These are phyloP conservation scores for Populus trichocarpa DNA, from an alignment of 441 rosid species.

Conservation along the genomic window DNA sequence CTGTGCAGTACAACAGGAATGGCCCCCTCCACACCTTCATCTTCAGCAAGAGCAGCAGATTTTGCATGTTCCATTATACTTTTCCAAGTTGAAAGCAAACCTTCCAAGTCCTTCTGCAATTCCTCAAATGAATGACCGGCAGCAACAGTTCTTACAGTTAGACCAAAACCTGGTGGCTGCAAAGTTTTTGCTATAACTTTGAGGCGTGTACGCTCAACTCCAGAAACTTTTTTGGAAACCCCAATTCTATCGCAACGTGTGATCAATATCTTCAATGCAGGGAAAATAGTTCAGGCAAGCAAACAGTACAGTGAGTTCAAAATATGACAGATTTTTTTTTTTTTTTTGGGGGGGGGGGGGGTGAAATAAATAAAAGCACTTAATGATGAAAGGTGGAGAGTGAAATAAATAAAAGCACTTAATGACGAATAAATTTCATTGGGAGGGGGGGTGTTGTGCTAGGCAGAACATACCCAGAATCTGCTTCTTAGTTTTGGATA, in stretches of 20 bases:
- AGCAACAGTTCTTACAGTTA: slow-evolving; percentile 92
- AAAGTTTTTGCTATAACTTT: slow-evolving; percentile 86
- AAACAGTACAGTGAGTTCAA: not conserved
- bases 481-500: slow-evolving; percentile 89
- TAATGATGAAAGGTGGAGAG: not conserved
- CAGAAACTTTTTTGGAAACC: slow-evolving; percentile 76
- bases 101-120: slow-evolving; percentile 82
- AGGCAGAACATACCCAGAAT: slow-evolving; percentile 74
- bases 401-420: not conserved
- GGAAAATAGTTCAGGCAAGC: slow-evolving; percentile 20
- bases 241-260: slow-evolving; percentile 65
- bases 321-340: not conserved
- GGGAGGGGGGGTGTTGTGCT: not conserved
- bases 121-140: slow-evolving; percentile 86
- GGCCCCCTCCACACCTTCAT: slow-evolving; percentile 93
- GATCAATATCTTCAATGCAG: slow-evolving; percentile 56
- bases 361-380: not conserved
- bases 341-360: too few relatives aligned
- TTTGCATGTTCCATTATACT: slow-evolving; percentile 79
- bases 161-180: slow-evolving; percentile 90
- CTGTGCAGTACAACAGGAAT: slow-evolving; percentile 81
- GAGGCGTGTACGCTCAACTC: slow-evolving; percentile 81
- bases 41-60: slow-evolving; percentile 94
- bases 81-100: slow-evolving; percentile 88
- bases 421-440: not conserved